Base-by-base conservation (phyloP, 768 basidiomycete species). In the Russula dissimulans region DNA sequence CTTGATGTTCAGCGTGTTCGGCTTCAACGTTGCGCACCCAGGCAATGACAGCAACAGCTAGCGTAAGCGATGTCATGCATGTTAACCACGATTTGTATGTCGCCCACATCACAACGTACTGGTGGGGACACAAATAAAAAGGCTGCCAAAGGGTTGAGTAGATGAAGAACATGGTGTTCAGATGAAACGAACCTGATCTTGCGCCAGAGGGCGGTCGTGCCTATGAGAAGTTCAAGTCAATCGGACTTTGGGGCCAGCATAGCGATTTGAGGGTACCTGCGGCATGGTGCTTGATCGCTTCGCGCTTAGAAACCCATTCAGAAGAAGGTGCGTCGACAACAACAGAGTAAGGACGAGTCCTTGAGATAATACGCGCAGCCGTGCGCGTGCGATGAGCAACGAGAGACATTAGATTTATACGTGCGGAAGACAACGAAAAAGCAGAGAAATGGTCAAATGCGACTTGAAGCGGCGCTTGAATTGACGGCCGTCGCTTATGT, bases 171-270 rank as follows among this genome's bases (percentile, higher is more conserved):
- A n/a, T 26, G 38, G 26, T 43, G 34, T 17, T 10, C 29, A 11
- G 45, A 32, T 12, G 8, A 39, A 6, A 70, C 80, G 52, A 69
- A 87, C 89, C 87, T 88, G 71, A 93, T 89, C 77, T 85, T 91
- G 69, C 89, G 84, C 91, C 91, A 93, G 65, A 93, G 81, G 57
- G 85, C 78, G 53, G 86, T 75, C 32, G 89, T 87, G 60, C 84
- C 91, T 93, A 67, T 41, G 56, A 45, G 42, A 31, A 17, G 17
- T 67, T 63, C 65, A 65, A 18, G 31, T 39, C 38, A 56, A 60
- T 64, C 47, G 58, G 57, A 46, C 42, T 55, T 62, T 45, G 4
- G 12, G 29, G 47, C 10, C 3, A 9, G 6, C 36, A 15, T 8
- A 44, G 54, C 32, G 38, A 42, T 9, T 36, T 65, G 70, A 64